These are phyloP conservation scores for Diaporthe helianthi DNA, from an alignment of 2,329 filamentous ascomycete genomes.

Conservation along the genomic window DNA sequence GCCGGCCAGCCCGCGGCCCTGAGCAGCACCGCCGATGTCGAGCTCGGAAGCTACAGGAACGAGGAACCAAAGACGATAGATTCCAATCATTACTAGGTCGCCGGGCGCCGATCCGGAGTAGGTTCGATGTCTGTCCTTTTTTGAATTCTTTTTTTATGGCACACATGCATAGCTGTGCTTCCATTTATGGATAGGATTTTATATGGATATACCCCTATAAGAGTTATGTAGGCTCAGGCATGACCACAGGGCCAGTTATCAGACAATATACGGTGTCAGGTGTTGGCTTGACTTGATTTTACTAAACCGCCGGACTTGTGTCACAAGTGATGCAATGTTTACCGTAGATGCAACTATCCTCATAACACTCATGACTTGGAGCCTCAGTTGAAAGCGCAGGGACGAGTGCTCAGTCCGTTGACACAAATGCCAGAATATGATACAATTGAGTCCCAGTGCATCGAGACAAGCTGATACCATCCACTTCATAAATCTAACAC, in stretches of 20 bases:
- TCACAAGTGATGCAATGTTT: neutral
- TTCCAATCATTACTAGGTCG: constrained; percentile 21
- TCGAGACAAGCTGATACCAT: neutral
- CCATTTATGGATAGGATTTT: neutral
- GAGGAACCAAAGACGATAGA: neutral
- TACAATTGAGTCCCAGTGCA: neutral
- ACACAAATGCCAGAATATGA: neutral
- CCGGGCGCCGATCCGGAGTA: neutral
- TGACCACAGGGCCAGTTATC: neutral
- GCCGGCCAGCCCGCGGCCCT: constrained; percentile 38
- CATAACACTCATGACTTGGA: neutral
- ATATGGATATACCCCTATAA: constrained; percentile 29
- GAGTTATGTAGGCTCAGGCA: constrained; percentile 8
- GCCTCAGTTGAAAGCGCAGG: neutral
- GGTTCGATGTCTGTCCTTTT: neutral
- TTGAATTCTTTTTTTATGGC: neutral
- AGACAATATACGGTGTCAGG: neutral
- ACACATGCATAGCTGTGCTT: neutral
- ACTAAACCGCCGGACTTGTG: neutral
- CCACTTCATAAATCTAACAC: constrained; percentile 61
- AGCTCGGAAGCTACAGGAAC: constrained; percentile 25
- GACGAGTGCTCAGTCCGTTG: neutral
- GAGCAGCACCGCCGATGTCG: constrained; percentile 27
- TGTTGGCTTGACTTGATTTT: neutral
- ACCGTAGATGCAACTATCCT: neutral